A percentile compares a stretch with the other conserved stretches of the same genome.
Conservation (phyloP, 306 rosid genomes). For the Prunus mongolica region DNA sequence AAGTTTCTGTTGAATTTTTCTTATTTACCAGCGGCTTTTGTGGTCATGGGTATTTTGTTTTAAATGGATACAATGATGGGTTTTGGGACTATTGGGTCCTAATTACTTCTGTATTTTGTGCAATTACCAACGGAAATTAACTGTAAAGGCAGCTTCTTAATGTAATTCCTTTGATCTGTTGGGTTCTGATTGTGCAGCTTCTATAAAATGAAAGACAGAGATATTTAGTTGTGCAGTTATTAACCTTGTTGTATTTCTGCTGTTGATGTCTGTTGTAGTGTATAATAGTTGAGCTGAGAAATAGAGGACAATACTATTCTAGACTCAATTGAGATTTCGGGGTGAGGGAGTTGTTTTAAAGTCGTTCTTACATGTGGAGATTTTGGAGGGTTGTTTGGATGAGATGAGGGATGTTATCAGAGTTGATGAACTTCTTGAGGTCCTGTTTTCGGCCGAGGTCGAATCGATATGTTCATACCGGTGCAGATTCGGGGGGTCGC, state of each 20-base stretch:
- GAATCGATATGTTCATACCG: conserved; percentile 31
- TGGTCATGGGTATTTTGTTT: conserved; percentile 37
- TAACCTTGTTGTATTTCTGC: conserved; percentile 14
- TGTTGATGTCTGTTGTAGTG: conserved; percentile 35
- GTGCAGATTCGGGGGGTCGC: conserved; percentile 33
- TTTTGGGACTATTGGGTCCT: conserved; percentile 2
- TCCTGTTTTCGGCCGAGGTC: conserved; percentile 57
- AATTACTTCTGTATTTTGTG: conserved; percentile 18
- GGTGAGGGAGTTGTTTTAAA: conserved; percentile 21
- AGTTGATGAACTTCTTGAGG: conserved; percentile 47
- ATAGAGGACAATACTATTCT: conserved; percentile 11
- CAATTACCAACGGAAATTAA: conserved; percentile 17
- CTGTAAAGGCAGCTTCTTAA: conserved; percentile 25
- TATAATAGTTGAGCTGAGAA: conserved; percentile 29
- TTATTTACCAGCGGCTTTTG: conserved; percentile 22
- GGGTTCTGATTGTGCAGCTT: background rate
- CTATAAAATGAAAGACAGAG: background rate
- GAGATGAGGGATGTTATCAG: conserved; percentile 63
- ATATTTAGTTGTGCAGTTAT: background rate
- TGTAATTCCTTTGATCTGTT: conserved; percentile 26
- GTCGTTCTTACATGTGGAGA: conserved; percentile 61
- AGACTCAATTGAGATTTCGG: conserved; percentile 27
- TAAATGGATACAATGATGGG: conserved; percentile 16
- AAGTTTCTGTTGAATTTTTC: conserved; percentile 24
- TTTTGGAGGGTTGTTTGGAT: conserved; percentile 44